These are phyloP conservation scores for Dendrocalamus sinicus DNA, from an alignment of 176 grass and related monocot genomes.

Conservation along the genomic window DNA sequence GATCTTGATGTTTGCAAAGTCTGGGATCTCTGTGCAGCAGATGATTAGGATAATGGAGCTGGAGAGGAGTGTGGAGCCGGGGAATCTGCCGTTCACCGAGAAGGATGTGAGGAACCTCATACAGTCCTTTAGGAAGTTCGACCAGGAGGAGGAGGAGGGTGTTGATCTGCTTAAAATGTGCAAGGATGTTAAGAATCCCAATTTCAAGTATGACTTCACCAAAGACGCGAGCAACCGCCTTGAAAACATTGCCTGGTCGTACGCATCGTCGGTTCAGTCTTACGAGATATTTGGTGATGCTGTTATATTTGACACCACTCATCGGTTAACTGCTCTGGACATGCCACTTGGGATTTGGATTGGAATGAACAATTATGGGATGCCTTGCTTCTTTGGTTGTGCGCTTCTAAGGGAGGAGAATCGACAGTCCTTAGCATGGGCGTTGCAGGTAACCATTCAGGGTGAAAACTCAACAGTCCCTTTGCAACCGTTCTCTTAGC, in stretches of 20 bases:
- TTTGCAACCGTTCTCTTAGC: not conserved
- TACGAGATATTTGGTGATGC: slow-evolving; percentile 78
- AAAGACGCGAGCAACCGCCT: slow-evolving; percentile 40
- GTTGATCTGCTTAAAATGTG: slow-evolving; percentile 65
- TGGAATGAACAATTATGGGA: slow-evolving; percentile 77
- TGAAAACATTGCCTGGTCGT: slow-evolving; percentile 77
- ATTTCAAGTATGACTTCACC: slow-evolving; percentile 66
- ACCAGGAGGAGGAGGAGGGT: slow-evolving; percentile 57
- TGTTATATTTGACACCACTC: slow-evolving; percentile 67
- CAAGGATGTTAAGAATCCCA: slow-evolving; percentile 60
- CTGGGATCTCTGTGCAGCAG: slow-evolving; percentile 73
- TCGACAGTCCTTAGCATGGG: slow-evolving; percentile 58
- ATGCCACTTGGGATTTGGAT: slow-evolving; percentile 68
- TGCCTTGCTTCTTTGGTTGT: slow-evolving; percentile 60
- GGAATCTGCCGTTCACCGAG: slow-evolving; percentile 69
- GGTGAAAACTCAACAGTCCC: not conserved
- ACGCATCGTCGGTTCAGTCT: slow-evolving; percentile 55
- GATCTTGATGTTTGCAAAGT: slow-evolving; percentile 65
- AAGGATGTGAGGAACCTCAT: slow-evolving; percentile 89
- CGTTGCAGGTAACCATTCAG: slow-evolving; percentile 60
- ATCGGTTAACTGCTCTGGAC: slow-evolving; percentile 52
- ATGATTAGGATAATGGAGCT: slow-evolving; percentile 81
- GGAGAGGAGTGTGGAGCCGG: slow-evolving; percentile 67
- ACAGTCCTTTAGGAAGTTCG: slow-evolving; percentile 62
- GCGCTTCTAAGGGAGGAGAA: slow-evolving; percentile 59